Evolutionary conservation across 257 asterid species (phyloP).

Genomic region (Solanum sparsipilum): DNA sequence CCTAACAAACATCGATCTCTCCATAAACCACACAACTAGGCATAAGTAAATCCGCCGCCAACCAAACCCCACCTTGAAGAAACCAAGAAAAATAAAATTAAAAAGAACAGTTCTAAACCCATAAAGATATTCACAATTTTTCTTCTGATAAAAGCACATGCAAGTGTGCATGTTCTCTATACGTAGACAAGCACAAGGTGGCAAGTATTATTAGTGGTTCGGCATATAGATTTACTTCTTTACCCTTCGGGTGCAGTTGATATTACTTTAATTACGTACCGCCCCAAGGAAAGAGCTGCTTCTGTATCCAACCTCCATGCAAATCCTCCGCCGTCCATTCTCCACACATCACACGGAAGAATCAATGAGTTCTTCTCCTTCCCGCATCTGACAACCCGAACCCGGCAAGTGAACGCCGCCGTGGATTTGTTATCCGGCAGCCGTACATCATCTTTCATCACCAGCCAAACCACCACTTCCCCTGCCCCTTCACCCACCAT

Average conservation of each 20-base stretch:
- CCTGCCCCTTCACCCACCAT: slow-evolving; percentile 19
- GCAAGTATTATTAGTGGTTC: neutral
- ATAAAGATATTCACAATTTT: neutral
- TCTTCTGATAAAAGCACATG: neutral
- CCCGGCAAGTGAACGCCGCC: slow-evolving; percentile 66
- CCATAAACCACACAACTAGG: neutral
- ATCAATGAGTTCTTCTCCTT: slow-evolving; percentile 25
- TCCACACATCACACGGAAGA: slow-evolving; percentile 84
- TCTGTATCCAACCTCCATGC: slow-evolving; percentile 86
- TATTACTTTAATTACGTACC: slow-evolving; percentile 1
- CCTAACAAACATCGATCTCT: neutral
- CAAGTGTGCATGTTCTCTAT: neutral
- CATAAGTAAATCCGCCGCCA: neutral
- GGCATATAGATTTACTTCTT: neutral
- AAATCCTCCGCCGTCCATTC: slow-evolving; percentile 70
- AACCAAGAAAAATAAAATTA: neutral
- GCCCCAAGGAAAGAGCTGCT: slow-evolving; percentile 61
- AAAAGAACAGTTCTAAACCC: neutral
- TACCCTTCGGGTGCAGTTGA: neutral
- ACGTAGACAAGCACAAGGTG: neutral
- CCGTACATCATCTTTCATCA: slow-evolving; percentile 30
- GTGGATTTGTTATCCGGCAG: slow-evolving; percentile 9
- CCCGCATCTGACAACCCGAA: slow-evolving; percentile 44
- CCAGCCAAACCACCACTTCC: slow-evolving; percentile 36
- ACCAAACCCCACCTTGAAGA: neutral